phyloP scores from a whole-genome alignment of 139 green algal genomes.

The Coccomyxa sp. region DNA sequence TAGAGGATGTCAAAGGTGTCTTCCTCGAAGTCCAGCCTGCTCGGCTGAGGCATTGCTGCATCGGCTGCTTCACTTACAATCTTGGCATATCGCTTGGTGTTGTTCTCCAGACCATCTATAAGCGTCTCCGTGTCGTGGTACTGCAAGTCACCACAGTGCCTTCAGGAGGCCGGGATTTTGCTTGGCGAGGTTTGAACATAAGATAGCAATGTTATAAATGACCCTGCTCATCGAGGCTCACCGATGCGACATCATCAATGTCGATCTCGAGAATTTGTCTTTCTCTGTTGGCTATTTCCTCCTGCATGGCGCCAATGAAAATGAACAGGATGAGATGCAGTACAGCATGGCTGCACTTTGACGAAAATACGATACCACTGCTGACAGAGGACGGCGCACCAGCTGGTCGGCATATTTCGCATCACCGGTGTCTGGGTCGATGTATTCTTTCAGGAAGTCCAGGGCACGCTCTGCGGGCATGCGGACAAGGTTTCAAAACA shows the following conservation, averaged over 20 bases:
- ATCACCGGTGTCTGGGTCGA: conserved; percentile 24
- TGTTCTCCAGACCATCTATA: conserved; percentile 54
- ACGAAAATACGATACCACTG: too few species aligned
- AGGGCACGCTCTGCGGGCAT: conserved; percentile 23
- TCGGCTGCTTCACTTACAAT: conserved; percentile 84
- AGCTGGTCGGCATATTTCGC: conserved; percentile 59
- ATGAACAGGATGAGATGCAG: too few species aligned
- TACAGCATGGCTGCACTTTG: too few species aligned
- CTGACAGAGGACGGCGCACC: conserved; percentile 36
- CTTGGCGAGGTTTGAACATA: too few species aligned
- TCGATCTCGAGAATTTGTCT: conserved; percentile 58
- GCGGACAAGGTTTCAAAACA: too few species aligned
- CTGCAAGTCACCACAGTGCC: conserved; percentile 4
- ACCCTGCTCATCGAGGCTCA: conserved; percentile 28
- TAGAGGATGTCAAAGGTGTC: conserved; percentile 84
- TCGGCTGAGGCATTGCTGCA: conserved; percentile 59
- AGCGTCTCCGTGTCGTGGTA: conserved; percentile 36
- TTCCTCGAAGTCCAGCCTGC: conserved; percentile 22
- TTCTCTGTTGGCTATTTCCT: conserved; percentile 86
- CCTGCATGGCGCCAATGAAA: conserved; percentile 49
- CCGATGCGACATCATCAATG: conserved; percentile 75
- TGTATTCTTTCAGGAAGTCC: conserved; percentile 60
- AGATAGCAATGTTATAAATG: too few species aligned
- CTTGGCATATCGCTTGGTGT: conserved; percentile 73
- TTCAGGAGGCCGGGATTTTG: too few species aligned